Conservation (phyloP, 2,329 filamentous ascomycete species). For the Arthrinium puccinioides region DNA sequence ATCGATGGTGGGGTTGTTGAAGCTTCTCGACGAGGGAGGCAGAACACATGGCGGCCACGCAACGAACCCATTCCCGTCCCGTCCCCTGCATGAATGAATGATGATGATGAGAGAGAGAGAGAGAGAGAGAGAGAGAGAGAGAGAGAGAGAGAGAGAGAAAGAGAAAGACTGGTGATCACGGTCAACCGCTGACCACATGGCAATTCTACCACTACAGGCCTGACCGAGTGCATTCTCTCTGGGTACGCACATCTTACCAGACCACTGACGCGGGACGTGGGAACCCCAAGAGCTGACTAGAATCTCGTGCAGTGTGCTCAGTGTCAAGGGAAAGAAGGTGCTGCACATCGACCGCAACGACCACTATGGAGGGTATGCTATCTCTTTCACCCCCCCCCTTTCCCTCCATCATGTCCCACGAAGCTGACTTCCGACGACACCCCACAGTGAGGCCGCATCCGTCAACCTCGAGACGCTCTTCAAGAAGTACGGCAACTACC, state of each 20-base stretch:
- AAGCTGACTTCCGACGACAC: slow-evolving; percentile 14
- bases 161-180: too few species aligned
- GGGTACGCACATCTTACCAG: too few species aligned
- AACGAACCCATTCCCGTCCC: slow-evolving; percentile 25
- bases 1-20: slow-evolving; percentile 9
- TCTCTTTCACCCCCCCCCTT: slow-evolving; percentile 6
- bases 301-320: slow-evolving; percentile 62
- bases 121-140: too few species aligned
- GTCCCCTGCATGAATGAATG: too few species aligned
- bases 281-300: slow-evolving; percentile 4
- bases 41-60: slow-evolving; percentile 8
- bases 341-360: slow-evolving; percentile 98
- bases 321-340: slow-evolving; percentile 98
- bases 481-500: slow-evolving; percentile 88
- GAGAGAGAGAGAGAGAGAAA: too few species aligned
- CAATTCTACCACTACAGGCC: slow-evolving; percentile 45
- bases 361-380: slow-evolving; percentile 88
- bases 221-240: slow-evolving; percentile 98
- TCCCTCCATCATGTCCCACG: slow-evolving; percentile 10
- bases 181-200: too few species aligned
- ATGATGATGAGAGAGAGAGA: neutral
- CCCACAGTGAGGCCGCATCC: slow-evolving; percentile 77
- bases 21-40: neutral
- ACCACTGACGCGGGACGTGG: too few species aligned
- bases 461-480: slow-evolving; percentile 96